Evolutionary conservation across 148 eudicot species (phyloP).

Genomic region (Pharnaceum exiguum): DNA sequence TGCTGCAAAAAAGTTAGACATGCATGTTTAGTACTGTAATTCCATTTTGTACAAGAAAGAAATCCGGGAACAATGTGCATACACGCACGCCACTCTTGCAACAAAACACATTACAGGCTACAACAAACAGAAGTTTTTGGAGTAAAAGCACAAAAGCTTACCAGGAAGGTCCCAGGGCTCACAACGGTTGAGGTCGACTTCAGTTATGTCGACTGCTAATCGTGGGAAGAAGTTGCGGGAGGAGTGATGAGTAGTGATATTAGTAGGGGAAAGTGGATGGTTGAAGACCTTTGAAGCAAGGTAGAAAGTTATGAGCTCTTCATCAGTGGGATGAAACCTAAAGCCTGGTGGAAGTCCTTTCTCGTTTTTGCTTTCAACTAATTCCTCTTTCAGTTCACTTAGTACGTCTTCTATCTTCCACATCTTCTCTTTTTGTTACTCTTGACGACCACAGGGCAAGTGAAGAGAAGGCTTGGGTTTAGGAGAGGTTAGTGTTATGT

Average conservation of each 20-base stretch:
- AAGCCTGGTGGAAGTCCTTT: constrained; percentile 61
- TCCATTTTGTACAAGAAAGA: too few relatives aligned
- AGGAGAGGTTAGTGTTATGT: too few relatives aligned
- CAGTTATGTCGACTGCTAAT: constrained; percentile 35
- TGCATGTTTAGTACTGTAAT: too few relatives aligned
- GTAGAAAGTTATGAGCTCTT: constrained; percentile 67
- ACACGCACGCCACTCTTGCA: too few relatives aligned
- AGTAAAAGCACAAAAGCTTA: constrained; percentile 5
- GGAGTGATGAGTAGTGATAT: background rate
- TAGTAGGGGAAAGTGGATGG: background rate
- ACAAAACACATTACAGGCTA: too few relatives aligned
- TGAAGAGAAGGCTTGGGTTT: too few relatives aligned
- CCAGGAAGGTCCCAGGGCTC: constrained; percentile 96
- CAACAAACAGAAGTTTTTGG: too few relatives aligned
- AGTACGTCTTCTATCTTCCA: constrained; percentile 52
- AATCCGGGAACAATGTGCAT: too few relatives aligned
- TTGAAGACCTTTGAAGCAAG: constrained; percentile 62
- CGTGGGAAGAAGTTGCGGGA: constrained; percentile 11
- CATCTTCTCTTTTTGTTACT: constrained; percentile 7
- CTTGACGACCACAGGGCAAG: too few relatives aligned
- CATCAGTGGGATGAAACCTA: constrained; percentile 81
- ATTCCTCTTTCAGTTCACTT: constrained; percentile 41
- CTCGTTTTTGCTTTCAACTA: constrained; percentile 17
- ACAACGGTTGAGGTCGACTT: constrained; percentile 71
- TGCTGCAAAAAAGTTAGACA: too few relatives aligned